phyloP scores from a whole-genome alignment of 192 early-diverging fungal species.

The Podila horticola region DNA sequence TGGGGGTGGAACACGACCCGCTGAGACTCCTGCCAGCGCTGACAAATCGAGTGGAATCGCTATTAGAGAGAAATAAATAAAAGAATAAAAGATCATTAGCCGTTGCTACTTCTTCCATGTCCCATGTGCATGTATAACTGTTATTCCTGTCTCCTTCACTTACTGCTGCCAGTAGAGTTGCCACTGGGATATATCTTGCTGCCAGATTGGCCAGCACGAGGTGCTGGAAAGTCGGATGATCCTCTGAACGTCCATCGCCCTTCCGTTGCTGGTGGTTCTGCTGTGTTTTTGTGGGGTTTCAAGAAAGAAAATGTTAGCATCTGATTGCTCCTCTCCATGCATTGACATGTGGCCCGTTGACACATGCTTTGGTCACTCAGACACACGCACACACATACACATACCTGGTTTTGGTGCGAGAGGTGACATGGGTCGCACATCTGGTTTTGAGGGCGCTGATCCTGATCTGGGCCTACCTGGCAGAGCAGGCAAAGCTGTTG shows the following conservation, averaged over 20 bases:
- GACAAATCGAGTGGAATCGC: conserved; percentile 16
- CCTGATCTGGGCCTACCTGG: conserved; percentile 36
- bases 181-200: conserved; percentile 52
- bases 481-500: conserved; percentile 11
- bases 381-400: too few species aligned
- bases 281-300: conserved; percentile 1
- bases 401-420: conserved; percentile 8
- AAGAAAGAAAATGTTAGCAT: background rate
- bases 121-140: too few species aligned
- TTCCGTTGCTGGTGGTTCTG: conserved; percentile 54
- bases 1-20: conserved; percentile 20
- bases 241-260: conserved; percentile 55
- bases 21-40: conserved; percentile 9
- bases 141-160: background rate
- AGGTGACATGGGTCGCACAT: conserved; percentile 18
- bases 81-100: background rate
- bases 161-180: conserved; percentile 50
- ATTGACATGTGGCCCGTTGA: background rate
- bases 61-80: background rate
- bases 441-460: conserved; percentile 29
- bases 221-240: conserved; percentile 49
- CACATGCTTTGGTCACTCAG: too few species aligned
- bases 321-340: too few species aligned
- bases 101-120: background rate
- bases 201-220: conserved; percentile 20